phyloP scores from a whole-genome alignment of 1,284 basidiomycete genomes.

The Irpex sp. region DNA sequence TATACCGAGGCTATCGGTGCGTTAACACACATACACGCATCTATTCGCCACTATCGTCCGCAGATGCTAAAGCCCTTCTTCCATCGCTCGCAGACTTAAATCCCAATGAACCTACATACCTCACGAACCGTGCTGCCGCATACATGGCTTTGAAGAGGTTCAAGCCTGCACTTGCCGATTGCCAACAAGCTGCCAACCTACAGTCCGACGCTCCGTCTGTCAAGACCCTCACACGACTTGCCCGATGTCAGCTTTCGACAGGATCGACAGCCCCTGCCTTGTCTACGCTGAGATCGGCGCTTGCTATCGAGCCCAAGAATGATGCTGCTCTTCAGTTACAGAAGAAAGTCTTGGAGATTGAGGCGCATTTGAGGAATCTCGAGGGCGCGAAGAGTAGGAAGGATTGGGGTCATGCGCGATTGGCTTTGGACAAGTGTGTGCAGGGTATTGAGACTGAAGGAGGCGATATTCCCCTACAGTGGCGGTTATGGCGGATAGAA shows the following conservation, averaged over 20 bases:
- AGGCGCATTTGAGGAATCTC: slow-evolving; percentile 64
- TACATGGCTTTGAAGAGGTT: slow-evolving; percentile 82
- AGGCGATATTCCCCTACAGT: slow-evolving; percentile 69
- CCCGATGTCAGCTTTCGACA: slow-evolving; percentile 76
- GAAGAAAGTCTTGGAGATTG: slow-evolving; percentile 55
- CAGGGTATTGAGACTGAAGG: slow-evolving; percentile 72
- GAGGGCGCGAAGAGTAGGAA: slow-evolving; percentile 52
- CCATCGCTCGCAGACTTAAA: slow-evolving; percentile 46
- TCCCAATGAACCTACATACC: slow-evolving; percentile 68
- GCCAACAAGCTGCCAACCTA: slow-evolving; percentile 67
- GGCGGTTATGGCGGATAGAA: slow-evolving; percentile 78
- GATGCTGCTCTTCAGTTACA: slow-evolving; percentile 54
- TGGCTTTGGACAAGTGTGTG: slow-evolving; percentile 71
- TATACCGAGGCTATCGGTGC: slow-evolving; percentile 74
- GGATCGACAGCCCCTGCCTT: slow-evolving; percentile 64
- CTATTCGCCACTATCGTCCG: neutral
- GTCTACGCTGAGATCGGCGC: slow-evolving; percentile 54
- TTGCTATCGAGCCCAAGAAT: slow-evolving; percentile 54
- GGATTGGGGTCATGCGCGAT: slow-evolving; percentile 67
- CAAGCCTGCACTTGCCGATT: slow-evolving; percentile 72
- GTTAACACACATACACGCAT: slow-evolving; percentile 9
- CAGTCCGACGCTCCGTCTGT: slow-evolving; percentile 47
- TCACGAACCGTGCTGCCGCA: slow-evolving; percentile 85
- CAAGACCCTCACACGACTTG: slow-evolving; percentile 77
- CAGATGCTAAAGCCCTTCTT: neutral